Percentiles rank a stretch among this genome's conserved stretches.
phyloP scores from a whole-genome alignment of 768 basidiomycete species.

The Suillus spraguei region DNA sequence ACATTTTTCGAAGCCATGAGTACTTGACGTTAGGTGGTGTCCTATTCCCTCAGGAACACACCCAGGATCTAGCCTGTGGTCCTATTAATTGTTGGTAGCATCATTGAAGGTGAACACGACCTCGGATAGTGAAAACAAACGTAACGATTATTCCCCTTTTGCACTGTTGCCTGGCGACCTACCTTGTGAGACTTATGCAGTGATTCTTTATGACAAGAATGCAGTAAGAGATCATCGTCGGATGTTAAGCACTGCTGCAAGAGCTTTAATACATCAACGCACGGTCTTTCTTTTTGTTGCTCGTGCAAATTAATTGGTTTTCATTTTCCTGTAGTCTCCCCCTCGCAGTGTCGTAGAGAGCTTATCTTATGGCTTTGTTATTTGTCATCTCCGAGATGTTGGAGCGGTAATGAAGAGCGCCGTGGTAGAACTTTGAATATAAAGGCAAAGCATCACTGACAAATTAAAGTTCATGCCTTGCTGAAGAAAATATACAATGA shows the following conservation, averaged over 20 bases:
- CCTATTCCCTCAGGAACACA: conserved; percentile 27
- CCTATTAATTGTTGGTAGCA: conserved; percentile 18
- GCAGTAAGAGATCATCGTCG: conserved; percentile 66
- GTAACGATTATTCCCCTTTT: conserved; percentile 5
- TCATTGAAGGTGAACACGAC: neutral
- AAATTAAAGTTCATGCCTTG: conserved; percentile 63
- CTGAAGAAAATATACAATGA: conserved; percentile 87
- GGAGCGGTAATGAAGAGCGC: conserved; percentile 85
- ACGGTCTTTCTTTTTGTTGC: conserved; percentile 8
- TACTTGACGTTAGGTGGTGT: conserved; percentile 25
- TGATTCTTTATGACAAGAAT: conserved; percentile 44
- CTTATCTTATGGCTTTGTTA: neutral
- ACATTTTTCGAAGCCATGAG: conserved; percentile 40
- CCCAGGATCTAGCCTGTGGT: conserved; percentile 17
- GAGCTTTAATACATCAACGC: conserved; percentile 5
- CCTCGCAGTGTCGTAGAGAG: conserved; percentile 77
- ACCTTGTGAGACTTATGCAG: conserved; percentile 17
- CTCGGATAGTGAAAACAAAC: neutral
- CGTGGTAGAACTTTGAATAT: conserved; percentile 61
- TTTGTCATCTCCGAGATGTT: conserved; percentile 55
- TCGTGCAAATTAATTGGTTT: conserved; percentile 74
- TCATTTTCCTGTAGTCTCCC: conserved; percentile 84
- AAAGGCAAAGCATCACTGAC: conserved; percentile 72
- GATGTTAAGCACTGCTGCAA: conserved; percentile 42
- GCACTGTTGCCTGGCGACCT: conserved; percentile 28